phyloP scores from a whole-genome alignment of 2,329 filamentous ascomycete genomes.

The Zasmidium citrigriseum region DNA sequence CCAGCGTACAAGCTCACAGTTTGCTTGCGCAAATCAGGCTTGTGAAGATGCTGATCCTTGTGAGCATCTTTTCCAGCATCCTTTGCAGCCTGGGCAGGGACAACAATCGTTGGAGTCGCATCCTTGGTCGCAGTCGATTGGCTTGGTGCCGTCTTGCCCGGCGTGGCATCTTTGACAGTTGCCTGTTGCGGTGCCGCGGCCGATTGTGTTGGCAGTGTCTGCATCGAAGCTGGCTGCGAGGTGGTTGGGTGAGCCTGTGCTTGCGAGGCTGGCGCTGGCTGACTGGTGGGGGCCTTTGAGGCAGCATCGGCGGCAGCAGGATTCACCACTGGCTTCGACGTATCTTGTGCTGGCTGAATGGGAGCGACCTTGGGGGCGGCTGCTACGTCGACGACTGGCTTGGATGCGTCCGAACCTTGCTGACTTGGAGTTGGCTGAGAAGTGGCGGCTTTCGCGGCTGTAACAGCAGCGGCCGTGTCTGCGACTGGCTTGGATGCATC shows the following conservation, averaged over 20 bases:
- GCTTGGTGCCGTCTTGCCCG: background rate
- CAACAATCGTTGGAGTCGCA: background rate
- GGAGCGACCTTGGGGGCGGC: too few relatives aligned
- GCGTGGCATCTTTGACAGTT: background rate
- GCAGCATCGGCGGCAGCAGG: too few relatives aligned
- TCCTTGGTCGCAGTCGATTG: background rate
- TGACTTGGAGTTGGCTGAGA: too few relatives aligned
- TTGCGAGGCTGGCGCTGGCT: too few relatives aligned
- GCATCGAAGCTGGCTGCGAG: background rate
- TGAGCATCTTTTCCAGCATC: background rate
- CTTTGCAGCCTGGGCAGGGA: background rate
- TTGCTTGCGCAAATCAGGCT: conserved; percentile 1
- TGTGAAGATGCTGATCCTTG: conserved; percentile 1
- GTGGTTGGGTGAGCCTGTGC: too few relatives aligned
- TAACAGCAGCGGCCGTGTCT: background rate
- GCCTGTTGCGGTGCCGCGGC: background rate
- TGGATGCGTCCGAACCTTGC: too few relatives aligned
- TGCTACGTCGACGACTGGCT: too few relatives aligned
- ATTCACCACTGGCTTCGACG: too few relatives aligned
- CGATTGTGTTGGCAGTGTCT: background rate
- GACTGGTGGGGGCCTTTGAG: too few relatives aligned
- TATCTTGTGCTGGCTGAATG: too few relatives aligned
- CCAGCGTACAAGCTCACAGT: conserved; percentile 28
- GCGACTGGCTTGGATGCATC: background rate
- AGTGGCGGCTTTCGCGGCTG: too few relatives aligned